These are phyloP conservation scores for Yamadazyma epiphylla DNA, from an alignment of 1,139 yeast genomes.

Conservation along the genomic window DNA sequence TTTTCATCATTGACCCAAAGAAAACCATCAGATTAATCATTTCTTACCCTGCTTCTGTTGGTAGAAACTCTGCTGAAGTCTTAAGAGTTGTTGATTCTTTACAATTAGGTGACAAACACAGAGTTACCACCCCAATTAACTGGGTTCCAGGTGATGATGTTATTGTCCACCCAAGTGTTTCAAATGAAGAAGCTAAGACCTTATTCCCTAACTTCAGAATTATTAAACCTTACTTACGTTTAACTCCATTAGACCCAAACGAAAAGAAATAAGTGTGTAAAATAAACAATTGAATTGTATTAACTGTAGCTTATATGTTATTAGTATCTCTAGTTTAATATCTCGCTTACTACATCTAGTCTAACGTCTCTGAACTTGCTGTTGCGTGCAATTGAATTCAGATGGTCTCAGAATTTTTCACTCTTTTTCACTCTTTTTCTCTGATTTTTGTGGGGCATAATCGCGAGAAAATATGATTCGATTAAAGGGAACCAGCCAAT, in stretches of 20 bases:
- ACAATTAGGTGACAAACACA: slow-evolving; percentile 74
- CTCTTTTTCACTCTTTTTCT: no score
- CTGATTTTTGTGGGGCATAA: no score
- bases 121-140: slow-evolving; percentile 80
- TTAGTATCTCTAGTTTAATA: no score
- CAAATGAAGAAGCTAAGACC: slow-evolving; percentile 73
- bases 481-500: no score
- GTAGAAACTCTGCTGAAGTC: slow-evolving; percentile 86
- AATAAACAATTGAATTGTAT: no score
- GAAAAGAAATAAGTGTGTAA: slow-evolving; percentile 1
- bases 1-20: slow-evolving; percentile 80
- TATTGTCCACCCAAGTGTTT: slow-evolving; percentile 79
- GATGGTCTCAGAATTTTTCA: no score
- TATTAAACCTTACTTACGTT: slow-evolving; percentile 70
- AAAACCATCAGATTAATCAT: slow-evolving; percentile 80
- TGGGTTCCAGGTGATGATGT: slow-evolving; percentile 80
- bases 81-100: slow-evolving; percentile 83
- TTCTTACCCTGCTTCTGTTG: slow-evolving; percentile 88
- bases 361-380: no score
- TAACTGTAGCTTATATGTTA: no score
- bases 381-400: no score
- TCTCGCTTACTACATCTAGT: no score
- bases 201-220: slow-evolving; percentile 73
- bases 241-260: slow-evolving; percentile 27
- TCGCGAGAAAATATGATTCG: no score